Evolutionary conservation across 768 basidiomycete species (phyloP), one percentile per base, ranked within the genome.

Genomic region (Hemileccinum impolitum): DNA sequence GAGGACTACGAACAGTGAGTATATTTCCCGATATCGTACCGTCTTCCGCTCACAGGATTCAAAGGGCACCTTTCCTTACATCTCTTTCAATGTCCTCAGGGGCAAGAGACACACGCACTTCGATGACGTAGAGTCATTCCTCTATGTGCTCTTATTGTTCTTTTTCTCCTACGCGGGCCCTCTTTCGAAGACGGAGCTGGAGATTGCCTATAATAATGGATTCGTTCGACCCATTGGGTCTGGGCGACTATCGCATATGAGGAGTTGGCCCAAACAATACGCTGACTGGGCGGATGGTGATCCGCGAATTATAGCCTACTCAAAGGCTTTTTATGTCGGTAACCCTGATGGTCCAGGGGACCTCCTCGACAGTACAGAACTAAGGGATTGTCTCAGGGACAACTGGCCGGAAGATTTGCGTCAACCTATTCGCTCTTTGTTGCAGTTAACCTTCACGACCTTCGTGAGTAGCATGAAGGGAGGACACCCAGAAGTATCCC

Each of bases 201-300:
- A 28, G 26, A 9, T 4, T 9, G 26, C 34, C 14, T 15, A n/a
- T 34, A 34, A 34, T 14, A 34, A n/a, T 4, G 11, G 34, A 15
- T 34, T 13, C 6, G 2, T 34, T 28, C 26, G 26, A 28, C 5
- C 26, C 7, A 11, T 38, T 8, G 48, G 48, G 0, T 48, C 48
- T 19, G 51, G 46, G 1, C 39, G 30, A 0, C 38, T 43, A 1
- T 17, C 42, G 1, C 50, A 51, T 31, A n/a, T 49, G 1, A 40
- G 39, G 26, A n/a, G 6, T 15, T 44, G 54, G 54, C 51, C 57
- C 0, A 10, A 25, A 6, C n/a, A 18, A 26, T 51, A 25, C 30
- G 36, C 26, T 4, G 18, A 15, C 1, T 53, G 43, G 54, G 23
- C 43, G 1, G 26, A 39, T 32, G 35, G 45, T 2, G 15, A 39